A percentile compares a stretch with the other conserved stretches of the same genome.
phyloP scores from a whole-genome alignment of 139 green algal species.

The Closterium sp. region DNA sequence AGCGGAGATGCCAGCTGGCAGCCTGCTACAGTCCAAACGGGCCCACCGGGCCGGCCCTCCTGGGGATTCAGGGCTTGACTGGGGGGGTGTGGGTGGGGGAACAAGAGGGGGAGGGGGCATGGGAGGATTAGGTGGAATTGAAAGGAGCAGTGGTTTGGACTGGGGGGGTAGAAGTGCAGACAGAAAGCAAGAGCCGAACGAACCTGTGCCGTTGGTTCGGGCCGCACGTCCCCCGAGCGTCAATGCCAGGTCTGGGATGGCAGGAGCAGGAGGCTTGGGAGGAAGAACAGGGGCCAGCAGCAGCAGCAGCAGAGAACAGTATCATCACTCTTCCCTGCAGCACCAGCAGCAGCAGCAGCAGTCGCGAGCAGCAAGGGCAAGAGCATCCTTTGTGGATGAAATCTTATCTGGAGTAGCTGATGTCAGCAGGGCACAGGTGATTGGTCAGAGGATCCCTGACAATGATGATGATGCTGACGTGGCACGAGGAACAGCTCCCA shows the following conservation, averaged over 20 bases:
- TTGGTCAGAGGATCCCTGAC: neutral
- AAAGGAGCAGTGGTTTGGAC: neutral
- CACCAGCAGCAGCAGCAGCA: neutral
- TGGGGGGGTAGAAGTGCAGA: neutral
- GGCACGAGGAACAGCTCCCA: neutral
- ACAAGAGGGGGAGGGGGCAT: neutral
- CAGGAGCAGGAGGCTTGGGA: constrained; percentile 34
- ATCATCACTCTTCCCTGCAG: constrained; percentile 56
- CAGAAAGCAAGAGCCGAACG: neutral
- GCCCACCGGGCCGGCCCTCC: neutral
- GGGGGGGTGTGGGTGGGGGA: neutral
- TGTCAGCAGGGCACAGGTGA: neutral
- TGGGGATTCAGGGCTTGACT: neutral
- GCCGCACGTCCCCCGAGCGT: neutral
- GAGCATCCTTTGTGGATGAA: neutral
- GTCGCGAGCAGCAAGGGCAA: neutral
- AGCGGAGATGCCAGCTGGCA: neutral
- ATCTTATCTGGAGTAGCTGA: neutral
- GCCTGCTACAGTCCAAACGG: neutral
- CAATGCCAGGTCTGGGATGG: constrained; percentile 77
- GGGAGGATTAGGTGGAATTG: neutral
- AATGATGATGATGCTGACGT: neutral
- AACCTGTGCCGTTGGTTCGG: neutral
- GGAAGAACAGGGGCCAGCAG: constrained; percentile 69
- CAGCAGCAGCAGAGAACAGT: constrained; percentile 83